Conservation (phyloP, 2,329 filamentous ascomycete genomes). For the Ophiostoma montium region DNA sequence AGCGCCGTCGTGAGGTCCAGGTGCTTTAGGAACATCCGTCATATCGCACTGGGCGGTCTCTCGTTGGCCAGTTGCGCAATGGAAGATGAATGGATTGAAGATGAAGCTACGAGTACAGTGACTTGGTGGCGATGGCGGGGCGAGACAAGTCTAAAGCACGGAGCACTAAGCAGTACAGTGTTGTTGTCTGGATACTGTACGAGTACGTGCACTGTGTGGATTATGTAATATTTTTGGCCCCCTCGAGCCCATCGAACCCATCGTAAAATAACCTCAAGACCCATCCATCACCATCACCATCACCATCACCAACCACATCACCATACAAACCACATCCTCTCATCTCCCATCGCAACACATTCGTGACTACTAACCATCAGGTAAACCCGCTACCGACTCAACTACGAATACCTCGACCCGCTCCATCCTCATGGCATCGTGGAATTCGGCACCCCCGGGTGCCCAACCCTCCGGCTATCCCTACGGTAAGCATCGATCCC, state of each 20-base stretch:
- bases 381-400: background rate
- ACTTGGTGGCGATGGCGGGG: too few species aligned
- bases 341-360: background rate
- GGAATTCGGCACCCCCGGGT: conserved; percentile 6
- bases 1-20: conserved; percentile 93
- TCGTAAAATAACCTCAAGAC: background rate
- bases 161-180: too few species aligned
- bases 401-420: background rate
- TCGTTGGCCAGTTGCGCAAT: background rate
- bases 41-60: conserved; percentile 24
- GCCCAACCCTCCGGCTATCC: conserved; percentile 18
- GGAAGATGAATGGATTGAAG: too few species aligned
- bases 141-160: too few species aligned
- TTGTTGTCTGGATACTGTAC: background rate
- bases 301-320: background rate
- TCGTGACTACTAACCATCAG: conserved; percentile 16
- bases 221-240: background rate
- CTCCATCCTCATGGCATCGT: conserved; percentile 10
- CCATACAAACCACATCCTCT: background rate
- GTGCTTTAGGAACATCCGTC: conserved; percentile 93
- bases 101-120: too few species aligned
- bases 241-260: background rate
- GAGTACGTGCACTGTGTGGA: too few species aligned
- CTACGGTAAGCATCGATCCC: too few species aligned
- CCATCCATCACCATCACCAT: background rate